A percentile compares a stretch with the other conserved stretches of the same genome.
These are phyloP conservation scores for Naematelia encephala DNA, from an alignment of 768 basidiomycete genomes.

Conservation along the genomic window DNA sequence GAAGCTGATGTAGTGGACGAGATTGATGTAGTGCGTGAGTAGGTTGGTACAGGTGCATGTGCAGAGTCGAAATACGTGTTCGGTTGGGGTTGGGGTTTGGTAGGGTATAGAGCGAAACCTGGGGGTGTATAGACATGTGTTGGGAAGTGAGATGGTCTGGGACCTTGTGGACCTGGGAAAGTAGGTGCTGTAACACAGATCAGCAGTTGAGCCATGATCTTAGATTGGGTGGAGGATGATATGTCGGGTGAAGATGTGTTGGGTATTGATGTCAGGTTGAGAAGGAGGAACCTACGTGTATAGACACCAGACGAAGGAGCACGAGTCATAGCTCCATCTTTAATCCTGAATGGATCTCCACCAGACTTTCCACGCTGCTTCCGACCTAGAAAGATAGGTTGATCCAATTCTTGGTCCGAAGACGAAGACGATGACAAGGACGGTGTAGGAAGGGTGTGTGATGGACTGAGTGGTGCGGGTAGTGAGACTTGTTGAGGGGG, in stretches of 20 bases:
- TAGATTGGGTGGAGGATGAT: too few relatives aligned
- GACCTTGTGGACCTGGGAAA: constrained; percentile 22
- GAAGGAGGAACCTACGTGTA: constrained; percentile 16
- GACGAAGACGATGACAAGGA: not conserved
- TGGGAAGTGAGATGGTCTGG: constrained; percentile 22
- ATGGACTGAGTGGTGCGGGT: not conserved
- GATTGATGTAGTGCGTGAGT: constrained; percentile 1
- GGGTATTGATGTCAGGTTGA: not conserved
- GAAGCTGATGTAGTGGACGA: not conserved
- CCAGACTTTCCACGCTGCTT: constrained; percentile 5
- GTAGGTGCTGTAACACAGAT: constrained; percentile 13
- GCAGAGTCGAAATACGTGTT: constrained; percentile 13
- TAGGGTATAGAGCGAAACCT: constrained; percentile 16
- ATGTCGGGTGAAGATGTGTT: not conserved
- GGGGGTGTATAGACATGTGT: constrained; percentile 23
- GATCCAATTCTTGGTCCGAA: not conserved
- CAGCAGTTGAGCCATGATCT: not conserved
- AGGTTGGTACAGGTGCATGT: constrained; percentile 8
- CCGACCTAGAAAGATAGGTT: constrained; percentile 8
- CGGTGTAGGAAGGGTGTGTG: not conserved
- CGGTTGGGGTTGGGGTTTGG: constrained; percentile 7
- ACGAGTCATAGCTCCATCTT: constrained; percentile 13
- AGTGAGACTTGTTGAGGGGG: too few relatives aligned
- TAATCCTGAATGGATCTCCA: constrained; percentile 17
- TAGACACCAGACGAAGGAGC: constrained; percentile 21